Conservation (phyloP, 495 filamentous ascomycete species). For the Margaritispora aquatica region DNA sequence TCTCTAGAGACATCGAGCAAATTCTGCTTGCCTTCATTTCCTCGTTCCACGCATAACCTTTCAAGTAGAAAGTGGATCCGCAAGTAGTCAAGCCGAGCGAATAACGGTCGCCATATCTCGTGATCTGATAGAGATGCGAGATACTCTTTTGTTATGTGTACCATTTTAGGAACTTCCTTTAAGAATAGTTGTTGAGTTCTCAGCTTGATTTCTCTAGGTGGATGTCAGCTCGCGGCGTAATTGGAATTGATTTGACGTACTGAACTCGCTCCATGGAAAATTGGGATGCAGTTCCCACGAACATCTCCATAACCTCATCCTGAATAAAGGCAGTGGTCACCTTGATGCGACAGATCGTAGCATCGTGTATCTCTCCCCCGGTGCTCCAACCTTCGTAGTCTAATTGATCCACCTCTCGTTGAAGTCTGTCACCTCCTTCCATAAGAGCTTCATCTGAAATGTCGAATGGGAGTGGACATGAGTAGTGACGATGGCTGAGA, state of each 20-base stretch:
- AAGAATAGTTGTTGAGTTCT: neutral
- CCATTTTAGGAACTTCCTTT: constrained; percentile 7
- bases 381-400: constrained; percentile 16
- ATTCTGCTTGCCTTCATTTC: neutral
- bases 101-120: constrained; percentile 22
- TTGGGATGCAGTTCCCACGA: constrained; percentile 38
- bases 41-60: constrained; percentile 7
- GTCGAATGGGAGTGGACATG: constrained; percentile 28
- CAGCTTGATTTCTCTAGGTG: neutral
- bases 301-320: constrained; percentile 18
- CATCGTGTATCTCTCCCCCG: neutral
- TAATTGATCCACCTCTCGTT: neutral
- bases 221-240: neutral
- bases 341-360: constrained; percentile 7
- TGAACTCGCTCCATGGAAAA: constrained; percentile 40
- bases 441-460: constrained; percentile 11
- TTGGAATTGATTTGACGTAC: constrained; percentile 27
- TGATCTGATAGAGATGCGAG: constrained; percentile 23
- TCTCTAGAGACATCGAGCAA: constrained; percentile 14
- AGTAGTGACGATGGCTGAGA: constrained; percentile 12
- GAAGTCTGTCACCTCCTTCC: neutral
- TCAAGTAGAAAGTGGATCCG: constrained; percentile 14
- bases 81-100: constrained; percentile 29
- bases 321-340: neutral
- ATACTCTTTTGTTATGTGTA: constrained; percentile 27